Conservation (phyloP, 495 filamentous ascomycete genomes). For the Aspergillus sclerotiicarbonarius region DNA sequence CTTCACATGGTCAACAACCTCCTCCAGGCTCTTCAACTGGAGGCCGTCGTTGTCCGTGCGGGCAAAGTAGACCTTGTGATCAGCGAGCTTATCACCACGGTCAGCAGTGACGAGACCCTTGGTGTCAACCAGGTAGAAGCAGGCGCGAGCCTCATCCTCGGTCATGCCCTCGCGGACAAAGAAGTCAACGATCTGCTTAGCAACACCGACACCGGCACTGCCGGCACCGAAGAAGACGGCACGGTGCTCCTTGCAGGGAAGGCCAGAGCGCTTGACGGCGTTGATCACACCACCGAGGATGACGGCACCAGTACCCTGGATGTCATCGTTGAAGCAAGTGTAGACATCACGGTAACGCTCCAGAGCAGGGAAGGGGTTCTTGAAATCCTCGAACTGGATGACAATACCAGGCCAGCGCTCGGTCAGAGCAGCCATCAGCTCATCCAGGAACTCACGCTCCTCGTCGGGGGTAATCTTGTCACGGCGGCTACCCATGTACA, state of each 20-base stretch:
- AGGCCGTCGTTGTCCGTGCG: constrained; percentile 87
- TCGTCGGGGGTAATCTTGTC: constrained; percentile 78
- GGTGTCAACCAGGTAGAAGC: constrained; percentile 98
- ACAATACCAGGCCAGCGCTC: constrained; percentile 89
- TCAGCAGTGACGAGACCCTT: constrained; percentile 93
- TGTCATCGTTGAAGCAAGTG: constrained; percentile 97
- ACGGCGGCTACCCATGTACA: constrained; percentile 87
- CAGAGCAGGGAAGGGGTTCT: constrained; percentile 94
- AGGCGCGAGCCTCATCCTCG: constrained; percentile 82
- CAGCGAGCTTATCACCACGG: constrained; percentile 88
- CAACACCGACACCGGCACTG: constrained; percentile 92
- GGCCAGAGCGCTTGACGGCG: constrained; percentile 82
- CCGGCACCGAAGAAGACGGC: constrained; percentile 97
- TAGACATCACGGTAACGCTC: constrained; percentile 82
- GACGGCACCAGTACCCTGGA: constrained; percentile 96
- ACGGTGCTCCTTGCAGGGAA: constrained; percentile 85
- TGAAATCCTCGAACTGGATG: constrained; percentile 98
- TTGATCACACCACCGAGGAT: constrained; percentile 93
- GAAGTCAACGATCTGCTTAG: constrained; percentile 93
- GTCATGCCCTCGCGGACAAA: constrained; percentile 90
- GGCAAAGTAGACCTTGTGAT: constrained; percentile 98
- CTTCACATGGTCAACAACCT: constrained; percentile 89
- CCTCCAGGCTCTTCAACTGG: constrained; percentile 85
- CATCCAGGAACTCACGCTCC: constrained; percentile 92
- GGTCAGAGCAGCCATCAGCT: constrained; percentile 89